Percentiles rank a stretch among this genome's conserved stretches.
Evolutionary conservation across 148 eudicot genomes (phyloP).

Genomic region (Spergularia bocconei): DNA sequence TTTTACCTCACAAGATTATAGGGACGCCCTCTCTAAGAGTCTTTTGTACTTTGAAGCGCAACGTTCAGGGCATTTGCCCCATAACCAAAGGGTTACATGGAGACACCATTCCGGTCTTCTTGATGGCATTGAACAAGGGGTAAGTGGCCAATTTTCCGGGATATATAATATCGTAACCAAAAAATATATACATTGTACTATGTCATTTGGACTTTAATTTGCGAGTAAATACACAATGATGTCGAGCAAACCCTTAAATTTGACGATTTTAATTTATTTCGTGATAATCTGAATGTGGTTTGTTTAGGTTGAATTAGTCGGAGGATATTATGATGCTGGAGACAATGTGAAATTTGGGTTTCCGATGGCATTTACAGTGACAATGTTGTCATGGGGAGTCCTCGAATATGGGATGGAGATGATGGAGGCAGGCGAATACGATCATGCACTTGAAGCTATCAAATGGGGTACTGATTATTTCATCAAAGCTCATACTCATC

Average conservation of each 20-base stretch:
- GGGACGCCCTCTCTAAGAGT: conserved; percentile 54
- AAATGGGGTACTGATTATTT: conserved; percentile 83
- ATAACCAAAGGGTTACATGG: conserved; percentile 63
- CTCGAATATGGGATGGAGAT: conserved; percentile 42
- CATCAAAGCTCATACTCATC: conserved; percentile 57
- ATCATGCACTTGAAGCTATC: conserved; percentile 31
- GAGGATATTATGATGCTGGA: conserved; percentile 72
- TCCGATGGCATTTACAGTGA: conserved; percentile 64
- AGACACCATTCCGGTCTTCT: conserved; percentile 64
- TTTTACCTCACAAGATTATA: conserved; percentile 33
- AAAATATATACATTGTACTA: too few relatives aligned
- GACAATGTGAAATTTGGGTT: conserved; percentile 34
- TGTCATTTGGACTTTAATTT: too few relatives aligned
- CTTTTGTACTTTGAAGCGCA: conserved; percentile 70
- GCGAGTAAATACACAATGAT: too few relatives aligned
- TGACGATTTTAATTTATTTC: too few relatives aligned
- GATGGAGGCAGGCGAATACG: conserved; percentile 37
- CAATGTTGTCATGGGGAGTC: conserved; percentile 65
- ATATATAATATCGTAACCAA: neutral
- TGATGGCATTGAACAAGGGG: conserved; percentile 72
- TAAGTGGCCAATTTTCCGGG: conserved; percentile 10
- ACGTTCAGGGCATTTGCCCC: conserved; percentile 68
- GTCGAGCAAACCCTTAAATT: too few relatives aligned
- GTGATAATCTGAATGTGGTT: too few relatives aligned
- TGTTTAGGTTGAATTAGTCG: conserved; percentile 57